Percentiles rank a stretch among this genome's conserved stretches.
Conservation (phyloP, 2,329 filamentous ascomycete species). For the Talaromyces marneffei region DNA sequence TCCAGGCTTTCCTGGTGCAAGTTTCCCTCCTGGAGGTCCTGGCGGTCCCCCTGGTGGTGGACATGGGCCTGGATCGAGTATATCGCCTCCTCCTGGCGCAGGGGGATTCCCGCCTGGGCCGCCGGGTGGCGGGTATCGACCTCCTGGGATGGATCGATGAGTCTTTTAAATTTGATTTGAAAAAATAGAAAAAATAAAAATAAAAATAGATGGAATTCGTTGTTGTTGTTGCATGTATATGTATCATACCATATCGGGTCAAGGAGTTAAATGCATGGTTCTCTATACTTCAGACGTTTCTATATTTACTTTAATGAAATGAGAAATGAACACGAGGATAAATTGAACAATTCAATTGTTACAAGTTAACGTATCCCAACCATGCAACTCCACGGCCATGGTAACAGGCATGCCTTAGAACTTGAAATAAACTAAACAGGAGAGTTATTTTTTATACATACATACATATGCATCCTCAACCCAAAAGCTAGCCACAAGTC, state of each 20-base stretch:
- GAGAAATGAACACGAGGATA: background rate
- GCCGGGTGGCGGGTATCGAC: background rate
- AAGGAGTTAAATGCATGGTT: background rate
- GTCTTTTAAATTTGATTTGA: too few species aligned
- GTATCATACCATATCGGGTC: background rate
- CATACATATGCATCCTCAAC: background rate
- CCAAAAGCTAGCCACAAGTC: background rate
- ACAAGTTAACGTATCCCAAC: background rate
- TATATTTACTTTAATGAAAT: background rate
- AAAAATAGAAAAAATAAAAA: too few species aligned
- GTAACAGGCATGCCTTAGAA: background rate
- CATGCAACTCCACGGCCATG: background rate
- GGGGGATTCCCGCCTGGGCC: background rate
- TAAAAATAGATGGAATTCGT: background rate
- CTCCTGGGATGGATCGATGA: background rate
- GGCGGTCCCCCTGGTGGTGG: conserved; percentile 20
- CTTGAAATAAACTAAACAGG: background rate
- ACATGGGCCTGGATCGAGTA: conserved; percentile 10
- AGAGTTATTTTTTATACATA: background rate
- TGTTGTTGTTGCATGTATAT: background rate
- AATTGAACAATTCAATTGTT: background rate
- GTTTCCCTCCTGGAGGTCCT: conserved; percentile 30
- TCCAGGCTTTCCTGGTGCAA: conserved; percentile 27
- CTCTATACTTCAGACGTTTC: background rate
- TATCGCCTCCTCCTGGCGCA: background rate